Evolutionary conservation across 2,329 filamentous ascomycete genomes (phyloP).

Genomic region (Ceratocystis smalleyi): DNA sequence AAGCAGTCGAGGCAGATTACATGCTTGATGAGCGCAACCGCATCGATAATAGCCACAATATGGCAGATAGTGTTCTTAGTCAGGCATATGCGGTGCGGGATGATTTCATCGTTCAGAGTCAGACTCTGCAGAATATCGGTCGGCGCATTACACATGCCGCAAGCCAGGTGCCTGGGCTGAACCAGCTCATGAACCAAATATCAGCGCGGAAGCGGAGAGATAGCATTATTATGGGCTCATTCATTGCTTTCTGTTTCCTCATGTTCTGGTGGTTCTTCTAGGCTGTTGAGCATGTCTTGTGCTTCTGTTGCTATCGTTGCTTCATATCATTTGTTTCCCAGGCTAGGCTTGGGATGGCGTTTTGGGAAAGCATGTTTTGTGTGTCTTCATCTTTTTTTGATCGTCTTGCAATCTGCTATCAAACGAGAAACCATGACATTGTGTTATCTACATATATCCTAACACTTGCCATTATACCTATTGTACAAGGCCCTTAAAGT

Average conservation of each 20-base stretch:
- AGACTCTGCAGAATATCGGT: conserved; percentile 79
- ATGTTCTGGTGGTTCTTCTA: conserved; percentile 57
- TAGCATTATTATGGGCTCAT: conserved; percentile 78
- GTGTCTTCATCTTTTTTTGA: background rate
- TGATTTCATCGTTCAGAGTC: conserved; percentile 71
- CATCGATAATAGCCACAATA: conserved; percentile 76
- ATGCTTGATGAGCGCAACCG: conserved; percentile 81
- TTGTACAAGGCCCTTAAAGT: background rate
- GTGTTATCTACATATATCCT: background rate
- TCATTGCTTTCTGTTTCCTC: conserved; percentile 85
- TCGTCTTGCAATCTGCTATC: conserved; percentile 1
- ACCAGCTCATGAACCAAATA: conserved; percentile 80
- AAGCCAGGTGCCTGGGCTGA: conserved; percentile 82
- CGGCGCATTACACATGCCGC: conserved; percentile 78
- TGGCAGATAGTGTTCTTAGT: conserved; percentile 78
- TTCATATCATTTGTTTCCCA: conserved; percentile 24
- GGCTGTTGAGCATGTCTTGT: background rate
- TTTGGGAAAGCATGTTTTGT: conserved; percentile 10
- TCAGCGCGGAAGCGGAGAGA: conserved; percentile 89
- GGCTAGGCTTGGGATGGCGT: conserved; percentile 18
- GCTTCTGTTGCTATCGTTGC: background rate
- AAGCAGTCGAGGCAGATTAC: conserved; percentile 79
- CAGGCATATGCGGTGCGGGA: conserved; percentile 97
- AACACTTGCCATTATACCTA: background rate
- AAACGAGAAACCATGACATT: background rate